phyloP scores from a whole-genome alignment of 345 rosid species.

The Moricandia moricandioides region DNA sequence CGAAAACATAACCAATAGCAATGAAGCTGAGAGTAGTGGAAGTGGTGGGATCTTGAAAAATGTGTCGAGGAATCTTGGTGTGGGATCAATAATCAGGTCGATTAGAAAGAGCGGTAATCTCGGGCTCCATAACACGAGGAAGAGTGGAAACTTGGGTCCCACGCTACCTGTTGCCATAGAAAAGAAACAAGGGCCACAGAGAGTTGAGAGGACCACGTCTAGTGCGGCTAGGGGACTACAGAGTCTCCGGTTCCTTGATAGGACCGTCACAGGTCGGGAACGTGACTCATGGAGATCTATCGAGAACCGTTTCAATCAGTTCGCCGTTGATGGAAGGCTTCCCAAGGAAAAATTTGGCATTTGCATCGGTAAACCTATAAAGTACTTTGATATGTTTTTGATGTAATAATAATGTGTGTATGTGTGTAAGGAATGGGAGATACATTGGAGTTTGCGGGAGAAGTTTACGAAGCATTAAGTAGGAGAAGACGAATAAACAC shows the following conservation, averaged over 20 bases:
- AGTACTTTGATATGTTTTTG: neutral
- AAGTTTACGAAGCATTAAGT: conserved; percentile 67
- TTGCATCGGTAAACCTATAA: conserved; percentile 54
- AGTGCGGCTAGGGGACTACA: conserved; percentile 67
- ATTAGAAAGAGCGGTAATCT: conserved; percentile 40
- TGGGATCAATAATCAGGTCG: conserved; percentile 36
- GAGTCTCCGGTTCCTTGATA: conserved; percentile 79
- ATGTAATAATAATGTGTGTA: neutral
- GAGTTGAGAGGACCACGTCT: conserved; percentile 52
- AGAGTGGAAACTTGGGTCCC: conserved; percentile 31
- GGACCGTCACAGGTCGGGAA: conserved; percentile 66
- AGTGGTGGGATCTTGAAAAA: conserved; percentile 24
- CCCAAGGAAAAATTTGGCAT: conserved; percentile 65
- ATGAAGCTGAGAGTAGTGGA: conserved; percentile 13
- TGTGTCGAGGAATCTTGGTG: conserved; percentile 25
- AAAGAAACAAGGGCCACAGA: conserved; percentile 12
- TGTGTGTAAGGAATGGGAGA: conserved; percentile 71
- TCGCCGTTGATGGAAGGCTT: conserved; percentile 55
- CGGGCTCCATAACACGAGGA: neutral
- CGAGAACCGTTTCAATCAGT: conserved; percentile 67
- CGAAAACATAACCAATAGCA: conserved; percentile 11
- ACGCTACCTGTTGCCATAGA: neutral
- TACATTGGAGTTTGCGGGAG: conserved; percentile 70
- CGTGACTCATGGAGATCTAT: conserved; percentile 73
- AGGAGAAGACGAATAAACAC: conserved; percentile 55